Evolutionary conservation across 257 asterid species (phyloP), one percentile per base, ranked within the genome.

Genomic region (Verbena officinalis): DNA sequence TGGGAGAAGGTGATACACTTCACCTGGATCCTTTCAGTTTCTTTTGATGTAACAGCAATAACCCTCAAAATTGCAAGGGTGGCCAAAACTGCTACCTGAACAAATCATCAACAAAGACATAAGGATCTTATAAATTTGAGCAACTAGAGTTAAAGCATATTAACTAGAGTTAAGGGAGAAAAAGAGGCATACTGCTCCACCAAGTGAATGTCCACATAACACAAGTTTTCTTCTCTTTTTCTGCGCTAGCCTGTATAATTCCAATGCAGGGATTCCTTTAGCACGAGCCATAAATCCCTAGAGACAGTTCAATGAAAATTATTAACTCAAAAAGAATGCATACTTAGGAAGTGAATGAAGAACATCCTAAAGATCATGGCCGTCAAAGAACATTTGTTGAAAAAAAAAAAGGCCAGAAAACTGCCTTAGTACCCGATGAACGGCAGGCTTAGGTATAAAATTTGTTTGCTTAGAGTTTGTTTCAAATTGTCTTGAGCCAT

Each of bases 261-360:
- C 99, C 75, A 88, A 73, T 51, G 97, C 96, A 20, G 99, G 97
- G 71, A 94, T 94, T 72, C 99, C 99, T 81, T 90, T 94, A 64
- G 99, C 99, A 62, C 99, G 99, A 52, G 92, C 85, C 99, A 94
- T 88, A 83, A 94, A 94, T 75, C 99, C 99, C 99, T 94, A 64
- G 27, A 62, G 69, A 59, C 30, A 68, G 75, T 68, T 22, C 30
- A 69, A 51, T 17, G 52, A 68, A 44, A 16, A 56, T 39, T 45
- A 68, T 67, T 49, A 53, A 77, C 50, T 30, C 22, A 22, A 64
- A 48, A 31, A 34, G 14, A 43, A 64, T 56, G 57, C 48, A 63
- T 19, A 44, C 9, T 67, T 40, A 22, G 53, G 52, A 31, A 65
- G 43, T 15, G 24, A 45, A 44, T 9, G 43, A 27, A 65, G 49